Conservation (phyloP, 2,329 filamentous ascomycete species). For the Xylariaceae sp. region DNA sequence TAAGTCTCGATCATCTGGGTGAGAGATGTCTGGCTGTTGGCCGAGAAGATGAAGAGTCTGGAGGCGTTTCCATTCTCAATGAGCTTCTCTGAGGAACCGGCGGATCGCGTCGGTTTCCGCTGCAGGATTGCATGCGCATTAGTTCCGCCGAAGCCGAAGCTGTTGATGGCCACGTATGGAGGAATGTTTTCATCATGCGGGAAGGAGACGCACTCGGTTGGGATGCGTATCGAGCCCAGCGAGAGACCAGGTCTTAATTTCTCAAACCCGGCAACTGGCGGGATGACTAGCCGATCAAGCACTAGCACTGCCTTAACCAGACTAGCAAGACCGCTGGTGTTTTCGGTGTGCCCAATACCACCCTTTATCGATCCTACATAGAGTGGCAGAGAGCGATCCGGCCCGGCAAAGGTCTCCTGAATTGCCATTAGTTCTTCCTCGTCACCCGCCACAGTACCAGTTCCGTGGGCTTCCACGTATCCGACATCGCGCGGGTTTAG, state of each 20-base stretch:
- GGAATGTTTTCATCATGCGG: not conserved
- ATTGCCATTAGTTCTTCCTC: conserved; percentile 15
- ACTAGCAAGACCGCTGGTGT: conserved; percentile 20
- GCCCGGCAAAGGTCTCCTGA: conserved; percentile 9
- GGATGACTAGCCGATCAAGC: conserved; percentile 15
- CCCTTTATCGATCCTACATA: conserved; percentile 23
- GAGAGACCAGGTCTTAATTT: conserved; percentile 19
- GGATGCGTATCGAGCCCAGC: conserved; percentile 12
- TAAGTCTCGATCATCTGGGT: conserved; percentile 4
- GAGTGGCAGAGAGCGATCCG: conserved; percentile 1
- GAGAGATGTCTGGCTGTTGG: conserved; percentile 13
- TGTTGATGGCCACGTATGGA: conserved; percentile 13
- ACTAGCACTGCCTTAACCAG: conserved; percentile 21
- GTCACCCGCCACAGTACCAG: conserved; percentile 20
- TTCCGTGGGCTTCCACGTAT: conserved; percentile 31
- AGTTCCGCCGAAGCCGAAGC: conserved; percentile 20
- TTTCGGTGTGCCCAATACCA: conserved; percentile 22
- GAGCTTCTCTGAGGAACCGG: not conserved
- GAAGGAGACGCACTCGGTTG: not conserved
- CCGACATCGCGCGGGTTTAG: conserved; percentile 14
- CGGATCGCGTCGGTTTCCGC: not conserved
- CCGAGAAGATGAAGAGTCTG: conserved; percentile 11
- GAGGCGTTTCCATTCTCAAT: not conserved
- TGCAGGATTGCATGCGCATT: conserved; percentile 13
- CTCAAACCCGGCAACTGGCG: conserved; percentile 8